Evolutionary conservation across 495 filamentous ascomycete species (phyloP).

Genomic region (Poronia punctata): DNA sequence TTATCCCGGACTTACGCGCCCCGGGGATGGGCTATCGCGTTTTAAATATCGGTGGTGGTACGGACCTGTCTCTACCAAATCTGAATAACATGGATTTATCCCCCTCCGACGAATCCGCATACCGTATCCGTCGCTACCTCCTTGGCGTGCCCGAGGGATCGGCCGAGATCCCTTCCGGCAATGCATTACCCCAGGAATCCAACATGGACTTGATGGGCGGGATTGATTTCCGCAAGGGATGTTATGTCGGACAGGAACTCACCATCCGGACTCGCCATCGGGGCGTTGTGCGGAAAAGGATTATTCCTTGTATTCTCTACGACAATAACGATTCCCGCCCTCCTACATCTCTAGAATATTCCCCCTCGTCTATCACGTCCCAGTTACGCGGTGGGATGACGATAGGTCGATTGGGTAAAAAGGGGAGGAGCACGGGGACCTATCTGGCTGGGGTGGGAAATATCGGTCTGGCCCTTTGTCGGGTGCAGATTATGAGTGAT

Average conservation of each 20-base stretch:
- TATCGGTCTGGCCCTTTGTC: slow-evolving; percentile 79
- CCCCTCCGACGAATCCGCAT: slow-evolving; percentile 36
- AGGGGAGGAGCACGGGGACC: slow-evolving; percentile 66
- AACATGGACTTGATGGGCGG: slow-evolving; percentile 78
- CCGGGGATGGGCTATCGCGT: slow-evolving; percentile 61
- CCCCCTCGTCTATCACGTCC: slow-evolving; percentile 16
- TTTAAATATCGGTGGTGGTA: slow-evolving; percentile 27
- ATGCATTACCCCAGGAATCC: slow-evolving; percentile 70
- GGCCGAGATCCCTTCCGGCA: slow-evolving; percentile 59
- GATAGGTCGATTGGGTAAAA: slow-evolving; percentile 38
- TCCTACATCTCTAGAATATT: slow-evolving; percentile 39
- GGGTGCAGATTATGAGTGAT: slow-evolving; percentile 85
- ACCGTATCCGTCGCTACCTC: slow-evolving; percentile 66
- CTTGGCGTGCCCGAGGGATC: slow-evolving; percentile 80
- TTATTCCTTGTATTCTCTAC: slow-evolving; percentile 82
- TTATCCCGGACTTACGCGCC: slow-evolving; percentile 55
- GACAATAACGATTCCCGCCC: slow-evolving; percentile 23
- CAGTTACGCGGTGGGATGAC: slow-evolving; percentile 12
- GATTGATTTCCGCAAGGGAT: slow-evolving; percentile 91
- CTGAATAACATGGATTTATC: no score
- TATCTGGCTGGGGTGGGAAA: slow-evolving; percentile 72
- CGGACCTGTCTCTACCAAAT: slow-evolving; percentile 17
- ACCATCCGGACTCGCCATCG: slow-evolving; percentile 92
- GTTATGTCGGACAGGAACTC: slow-evolving; percentile 93
- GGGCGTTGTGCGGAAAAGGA: slow-evolving; percentile 83